Evolutionary conservation across 306 rosid genomes (phyloP).

Genomic region (Cucurbita moschata): DNA sequence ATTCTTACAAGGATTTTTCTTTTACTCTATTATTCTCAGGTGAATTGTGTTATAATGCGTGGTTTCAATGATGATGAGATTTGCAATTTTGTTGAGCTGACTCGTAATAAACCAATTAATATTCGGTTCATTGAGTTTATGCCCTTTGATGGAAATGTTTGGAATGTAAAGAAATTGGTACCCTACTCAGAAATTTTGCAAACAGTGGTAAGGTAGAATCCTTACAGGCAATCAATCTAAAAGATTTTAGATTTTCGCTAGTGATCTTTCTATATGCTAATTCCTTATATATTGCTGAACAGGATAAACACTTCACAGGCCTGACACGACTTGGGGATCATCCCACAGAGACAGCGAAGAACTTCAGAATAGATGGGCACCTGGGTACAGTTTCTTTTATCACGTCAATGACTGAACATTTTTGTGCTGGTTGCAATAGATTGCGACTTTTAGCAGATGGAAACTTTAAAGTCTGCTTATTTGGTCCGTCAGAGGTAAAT

Average conservation of each 20-base stretch:
- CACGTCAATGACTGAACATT: slow-evolving; percentile 94
- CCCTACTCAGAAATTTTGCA: slow-evolving; percentile 82
- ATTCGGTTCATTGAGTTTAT: slow-evolving; percentile 92
- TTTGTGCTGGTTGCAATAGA: slow-evolving; percentile 96
- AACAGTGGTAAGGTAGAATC: slow-evolving; percentile 90
- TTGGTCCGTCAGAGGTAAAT: slow-evolving; percentile 91
- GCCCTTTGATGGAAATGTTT: slow-evolving; percentile 99
- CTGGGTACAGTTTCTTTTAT: slow-evolving; percentile 70
- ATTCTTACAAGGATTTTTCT: neutral
- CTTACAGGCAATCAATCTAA: slow-evolving; percentile 14
- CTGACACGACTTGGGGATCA: slow-evolving; percentile 59
- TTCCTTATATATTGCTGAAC: slow-evolving; percentile 14
- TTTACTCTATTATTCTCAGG: slow-evolving; percentile 33
- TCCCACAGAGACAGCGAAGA: slow-evolving; percentile 88
- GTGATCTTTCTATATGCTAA: slow-evolving; percentile 10
- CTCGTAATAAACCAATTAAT: slow-evolving; percentile 64
- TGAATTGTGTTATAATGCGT: slow-evolving; percentile 85
- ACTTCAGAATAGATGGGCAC: slow-evolving; percentile 65
- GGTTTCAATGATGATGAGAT: slow-evolving; percentile 91
- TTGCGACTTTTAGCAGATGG: slow-evolving; percentile 89
- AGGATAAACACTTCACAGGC: slow-evolving; percentile 39
- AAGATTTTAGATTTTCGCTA: neutral
- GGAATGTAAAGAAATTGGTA: slow-evolving; percentile 94
- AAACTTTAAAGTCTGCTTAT: slow-evolving; percentile 86
- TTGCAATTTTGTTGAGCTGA: slow-evolving; percentile 70